Base-by-base conservation (phyloP, 176 grass and related monocot species). In the Avena eriantha region DNA sequence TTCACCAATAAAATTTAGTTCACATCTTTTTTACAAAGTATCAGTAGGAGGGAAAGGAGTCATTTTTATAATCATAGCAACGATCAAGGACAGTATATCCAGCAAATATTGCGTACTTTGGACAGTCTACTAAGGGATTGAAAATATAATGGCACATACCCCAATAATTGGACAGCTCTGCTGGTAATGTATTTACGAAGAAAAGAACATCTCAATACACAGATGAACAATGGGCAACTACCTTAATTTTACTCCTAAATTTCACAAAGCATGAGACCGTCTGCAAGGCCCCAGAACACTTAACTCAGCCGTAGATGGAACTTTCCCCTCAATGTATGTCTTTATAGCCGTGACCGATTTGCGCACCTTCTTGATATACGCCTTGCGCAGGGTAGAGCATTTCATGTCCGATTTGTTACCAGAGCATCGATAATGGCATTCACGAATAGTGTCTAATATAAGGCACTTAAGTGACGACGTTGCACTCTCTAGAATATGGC, bases 291-390 rank as follows among this genome's bases (percentile, higher is more conserved):
- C 19, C 43, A 14, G 21, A 14, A 72, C 21, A 13, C 7, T 13
- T 46, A 72, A 72, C 39, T 14, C 12, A 46, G 47, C 70, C 15
- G 69, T 72, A 72, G 69, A 22, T 21, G 10, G 10, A 14, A 72
- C 69, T 72, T 23, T 72, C 69, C 69, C 21, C 4, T 46, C 39
- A 13, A 72, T 72, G 69, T 72, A 46, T 72, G 19, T 47, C n/a
- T 22, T 72, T 45, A 46, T 22, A 72, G 35, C 35, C 17, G 21
- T 4, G 35, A 70, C 8, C 2, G 35, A 41, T 12, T 43, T 21
- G 19, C 4, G 35, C 9, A 1, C n/a, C 9, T 11, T 12, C 22
- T 12, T n/a, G 34, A 36, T 21, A 10, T 36, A 10, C 9, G 8
- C 34, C 8, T 1, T 39, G 8, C 4, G 17, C 34, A 69, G 17